Base-by-base conservation (phyloP, 768 basidiomycete species). In the Multifurca ochricompacta region DNA sequence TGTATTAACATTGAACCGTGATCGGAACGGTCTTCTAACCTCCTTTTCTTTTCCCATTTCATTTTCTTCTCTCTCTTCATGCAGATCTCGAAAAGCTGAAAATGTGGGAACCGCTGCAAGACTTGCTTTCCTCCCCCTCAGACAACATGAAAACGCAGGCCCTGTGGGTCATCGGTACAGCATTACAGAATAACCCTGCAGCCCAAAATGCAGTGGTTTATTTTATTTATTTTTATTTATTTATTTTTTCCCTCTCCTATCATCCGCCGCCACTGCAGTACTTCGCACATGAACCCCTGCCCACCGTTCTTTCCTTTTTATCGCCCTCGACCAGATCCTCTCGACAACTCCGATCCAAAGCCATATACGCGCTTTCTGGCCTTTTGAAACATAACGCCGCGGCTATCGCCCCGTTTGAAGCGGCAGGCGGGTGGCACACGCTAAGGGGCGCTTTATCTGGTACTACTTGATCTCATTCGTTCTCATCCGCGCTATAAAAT, bases 131-230 rank as follows among this genome's bases (percentile, higher is more conserved):
- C 7, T 73, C 78, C 0, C 76, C 81, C 2, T 75, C 84, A 0
- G 75, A 79, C n/a, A 72, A 71, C 25, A 75, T 93, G 23, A 82
- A 79, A 62, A 70, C 75, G 56, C 82, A 87, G 56, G 78, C 81
- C 0, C 69, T 93, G 9, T 95, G 92, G 92, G 82, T 93, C 0
- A 76, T 89, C 23, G 92, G 92, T 6, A 95, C 92, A 0, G 90
- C 92, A 0, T 64, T 93, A 5, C 91, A 93, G 66, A 94, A 95
- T 63, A 95, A 94, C 59, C 89, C 91, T 0, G 72, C 81, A 8
- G 89, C 92, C 0, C 92, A 94, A 60, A 73, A 78, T 50, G 79
- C 81, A 3, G 88, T 90, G 62, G n/a, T n/a, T n/a, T n/a, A n/a
- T n/a, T n/a, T n/a, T n/a, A n/a, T n/a, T n/a, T 59, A 81, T 75